Conservation (phyloP, 371 early-diverging fungal genomes). For the Apophysomyces variabilis region DNA sequence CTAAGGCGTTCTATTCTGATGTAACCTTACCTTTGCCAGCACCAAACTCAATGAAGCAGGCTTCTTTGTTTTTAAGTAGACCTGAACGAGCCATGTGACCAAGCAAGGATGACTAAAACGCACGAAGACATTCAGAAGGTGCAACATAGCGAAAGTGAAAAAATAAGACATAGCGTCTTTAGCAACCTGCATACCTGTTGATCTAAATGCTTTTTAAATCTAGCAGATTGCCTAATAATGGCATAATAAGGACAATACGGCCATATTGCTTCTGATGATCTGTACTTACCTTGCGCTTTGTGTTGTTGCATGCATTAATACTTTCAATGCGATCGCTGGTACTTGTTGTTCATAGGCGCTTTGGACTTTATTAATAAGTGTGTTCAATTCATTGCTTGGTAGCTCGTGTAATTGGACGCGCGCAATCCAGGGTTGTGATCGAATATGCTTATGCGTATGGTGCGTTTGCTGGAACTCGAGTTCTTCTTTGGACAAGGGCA, state of each 20-base stretch:
- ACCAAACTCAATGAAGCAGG: constrained; percentile 83
- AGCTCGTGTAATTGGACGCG: constrained; percentile 52
- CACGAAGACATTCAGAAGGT: neutral
- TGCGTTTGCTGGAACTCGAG: constrained; percentile 52
- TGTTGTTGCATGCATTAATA: constrained; percentile 56
- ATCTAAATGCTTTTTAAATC: constrained; percentile 65
- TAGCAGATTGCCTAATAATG: constrained; percentile 38
- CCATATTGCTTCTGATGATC: constrained; percentile 7
- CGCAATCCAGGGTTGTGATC: constrained; percentile 52
- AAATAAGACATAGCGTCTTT: too few relatives aligned
- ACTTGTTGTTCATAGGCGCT: constrained; percentile 41
- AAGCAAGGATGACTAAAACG: constrained; percentile 68
- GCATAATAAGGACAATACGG: neutral
- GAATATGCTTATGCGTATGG: constrained; percentile 45
- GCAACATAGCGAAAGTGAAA: too few relatives aligned
- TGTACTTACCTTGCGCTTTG: constrained; percentile 49
- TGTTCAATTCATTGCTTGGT: constrained; percentile 42
- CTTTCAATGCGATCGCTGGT: constrained; percentile 44
- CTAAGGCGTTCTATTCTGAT: neutral
- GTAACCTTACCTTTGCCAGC: constrained; percentile 70
- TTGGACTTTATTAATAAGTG: constrained; percentile 54
- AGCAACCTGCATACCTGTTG: constrained; percentile 55
- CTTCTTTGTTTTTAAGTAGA: constrained; percentile 59
- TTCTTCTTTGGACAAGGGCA: constrained; percentile 50
- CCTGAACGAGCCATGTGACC: constrained; percentile 73